Evolutionary conservation across 2,329 filamentous ascomycete genomes (phyloP), one percentile per base, ranked within the genome.

Genomic region (Diaporthe vexans): DNA sequence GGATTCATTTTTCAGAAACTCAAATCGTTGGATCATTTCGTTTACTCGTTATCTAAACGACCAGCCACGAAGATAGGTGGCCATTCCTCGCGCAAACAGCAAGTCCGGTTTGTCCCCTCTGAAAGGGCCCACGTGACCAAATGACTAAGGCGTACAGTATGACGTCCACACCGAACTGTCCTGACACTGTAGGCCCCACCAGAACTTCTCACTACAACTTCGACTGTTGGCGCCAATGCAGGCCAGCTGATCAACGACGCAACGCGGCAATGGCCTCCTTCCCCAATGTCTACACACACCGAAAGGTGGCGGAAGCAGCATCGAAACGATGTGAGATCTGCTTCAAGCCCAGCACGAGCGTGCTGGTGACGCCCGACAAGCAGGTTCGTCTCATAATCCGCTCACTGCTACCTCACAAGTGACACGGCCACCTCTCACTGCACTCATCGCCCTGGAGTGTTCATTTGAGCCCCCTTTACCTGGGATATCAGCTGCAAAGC

Each of bases 321-420:
- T 90, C 94, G 17, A 97, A 94, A 84, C 88, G 94, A 67, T 99
- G 97, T 84, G 93, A 95, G 83, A 91, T 98, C 76, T 98, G 97
- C 88, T 97, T 93, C 87, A 97, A 97, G 84, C 93, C 94, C 11
- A 95, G 93, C 74, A 91, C 92, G 9, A 97, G 93, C 77, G 96
- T 98, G 24, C 87, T 99, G 72, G 94, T 98, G 78, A 97, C 95
- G 11, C 91, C 94, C 0, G 95, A 97, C 79, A 95, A 94, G 80
- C 97, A 96, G 91, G 95, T 97, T 80, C 77, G 78, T 74, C 35
- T 46, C 68, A 54, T 26, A 48, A 57, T 71, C 52, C n/a, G 59
- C 35, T 75, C 69, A 77, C 46, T 40, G 13, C 37, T 4, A 40
- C 37, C 37, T 13, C 10, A 40, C 10, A 40, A 17, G 48, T 24